Base-by-base conservation (phyloP, 192 early-diverging fungal species). In the Haplosporangium gracile region DNA sequence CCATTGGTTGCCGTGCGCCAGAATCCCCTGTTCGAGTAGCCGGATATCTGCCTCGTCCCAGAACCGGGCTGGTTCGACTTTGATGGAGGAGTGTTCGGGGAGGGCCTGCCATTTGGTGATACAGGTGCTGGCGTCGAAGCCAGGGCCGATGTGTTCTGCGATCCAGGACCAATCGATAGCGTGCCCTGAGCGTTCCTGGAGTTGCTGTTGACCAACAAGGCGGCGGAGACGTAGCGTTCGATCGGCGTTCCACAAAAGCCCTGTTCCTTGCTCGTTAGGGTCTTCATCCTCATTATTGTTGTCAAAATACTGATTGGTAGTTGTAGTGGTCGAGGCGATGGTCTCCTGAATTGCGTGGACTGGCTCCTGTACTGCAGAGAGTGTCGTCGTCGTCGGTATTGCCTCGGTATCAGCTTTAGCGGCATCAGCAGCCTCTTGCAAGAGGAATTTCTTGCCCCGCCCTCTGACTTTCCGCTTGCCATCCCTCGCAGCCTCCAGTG, bases 81-180 rank as follows among this genome's bases (percentile, higher is more conserved):
- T 20, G 34, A 26, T 77, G 9, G 36, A n/a, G 16, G 40, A 26
- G 22, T 32, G 3, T 15, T 72, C 69, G 22, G 77, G 77, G 0
- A 80, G 24, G 0, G 34, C 36, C 39, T 86, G 79, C 84, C 84
- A 86, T n/a, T 45, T 22, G 20, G 79, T 39, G 53, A 81, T 77
- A 29, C 84, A 86, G 75, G 81, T 86, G 51, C 53, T 68, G 15
- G 65, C 70, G 40, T 80, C 71, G 32, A 81, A 65, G 1, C 74
- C 79, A 29, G 84, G 79, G 16, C 79, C 84, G 55, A 86, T 86
- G 36, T 86, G 84, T 4, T 86, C 79, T 13, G 84, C 84, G 29
- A 86, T 76, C 84, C 84, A 86, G 22, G n/a, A 2, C 84, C 84
- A 86, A 53, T 86, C 76, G 38, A 86, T 55, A 0, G 78, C 26